Base-by-base conservation (phyloP, 768 basidiomycete species). In the Pisolithus microcarpus region DNA sequence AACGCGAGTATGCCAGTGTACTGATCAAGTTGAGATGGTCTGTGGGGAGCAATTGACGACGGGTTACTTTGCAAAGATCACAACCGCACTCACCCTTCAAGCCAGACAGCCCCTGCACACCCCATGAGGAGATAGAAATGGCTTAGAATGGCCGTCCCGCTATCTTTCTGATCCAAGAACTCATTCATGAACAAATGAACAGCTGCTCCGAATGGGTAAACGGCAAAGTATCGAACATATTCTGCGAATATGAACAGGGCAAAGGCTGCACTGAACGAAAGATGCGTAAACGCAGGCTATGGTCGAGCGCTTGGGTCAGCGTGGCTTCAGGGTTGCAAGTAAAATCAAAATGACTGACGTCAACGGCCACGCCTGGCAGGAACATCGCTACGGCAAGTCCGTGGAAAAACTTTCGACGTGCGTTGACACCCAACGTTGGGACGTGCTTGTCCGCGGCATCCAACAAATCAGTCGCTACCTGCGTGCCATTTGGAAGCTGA, bases 121-220 rank as follows among this genome's bases (percentile, higher is more conserved):
- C 96, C 96, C 0, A 91, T 94, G 48, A 99, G 73, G 42, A 99
- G 72, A 70, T 97, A 99, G 64, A 99, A 99, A 70, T 99, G 96
- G 61, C 92, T 94, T 58, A 99, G 68, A 59, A 99, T 94, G 24
- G 93, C 96, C 10, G 94, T 95, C 3, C 96, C 96, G 46, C 84
- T 79, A 68, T 99, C 96, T 70, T 91, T 90, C 59, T 85, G 78
- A 70, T 99, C 96, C 65, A 98, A 73, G 63, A 99, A 99, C 65
- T 99, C 96, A 70, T 87, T 89, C 82, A 99, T 84, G 69, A 99
- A 99, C 50, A 97, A 72, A 69, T 99, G 96, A 18, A 99, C 82
- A 10, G 82, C 74, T 9, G 89, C 94, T 13, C 93, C 92, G 59
- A 97, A 89, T 3, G 96, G 96, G 70, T 96, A 97, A 45, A 99